These are phyloP conservation scores for Piper longum DNA, from an alignment of 164 flowering plant species.

Conservation along the genomic window DNA sequence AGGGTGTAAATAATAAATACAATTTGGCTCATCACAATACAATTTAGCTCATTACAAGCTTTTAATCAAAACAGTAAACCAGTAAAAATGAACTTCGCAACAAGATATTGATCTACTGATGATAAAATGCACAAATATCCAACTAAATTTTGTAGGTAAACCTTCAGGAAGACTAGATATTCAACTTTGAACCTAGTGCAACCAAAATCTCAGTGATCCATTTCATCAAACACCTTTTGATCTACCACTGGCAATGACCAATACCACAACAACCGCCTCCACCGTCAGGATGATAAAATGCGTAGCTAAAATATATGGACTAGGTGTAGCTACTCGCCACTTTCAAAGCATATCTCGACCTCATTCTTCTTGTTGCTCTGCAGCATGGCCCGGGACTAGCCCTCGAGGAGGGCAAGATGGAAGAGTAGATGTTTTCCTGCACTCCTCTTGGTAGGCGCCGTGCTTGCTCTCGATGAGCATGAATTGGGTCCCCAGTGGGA, in stretches of 20 bases:
- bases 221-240: background rate
- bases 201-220: background rate
- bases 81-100: too few relatives aligned
- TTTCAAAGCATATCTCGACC: conserved; percentile 87
- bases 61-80: too few relatives aligned
- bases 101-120: too few relatives aligned
- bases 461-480: conserved; percentile 84
- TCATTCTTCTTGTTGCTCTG: conserved; percentile 79
- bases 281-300: background rate
- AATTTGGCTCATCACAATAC: too few relatives aligned
- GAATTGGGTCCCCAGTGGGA: conserved; percentile 93
- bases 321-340: conserved; percentile 47
- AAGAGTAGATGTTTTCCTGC: conserved; percentile 46
- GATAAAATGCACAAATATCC: too few relatives aligned
- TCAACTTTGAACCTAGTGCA: too few relatives aligned
- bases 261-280: too few relatives aligned
- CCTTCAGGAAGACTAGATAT: too few relatives aligned
- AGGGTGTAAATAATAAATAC: too few relatives aligned
- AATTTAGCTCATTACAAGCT: too few relatives aligned
- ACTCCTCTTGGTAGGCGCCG: conserved; percentile 19
- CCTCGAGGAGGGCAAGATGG: conserved; percentile 89
- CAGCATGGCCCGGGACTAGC: conserved; percentile 78
- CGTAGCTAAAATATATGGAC: background rate
- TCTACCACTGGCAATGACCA: background rate
- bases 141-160: too few relatives aligned